Conservation (phyloP, 2,329 filamentous ascomycete species). For the Botrytis aclada region DNA sequence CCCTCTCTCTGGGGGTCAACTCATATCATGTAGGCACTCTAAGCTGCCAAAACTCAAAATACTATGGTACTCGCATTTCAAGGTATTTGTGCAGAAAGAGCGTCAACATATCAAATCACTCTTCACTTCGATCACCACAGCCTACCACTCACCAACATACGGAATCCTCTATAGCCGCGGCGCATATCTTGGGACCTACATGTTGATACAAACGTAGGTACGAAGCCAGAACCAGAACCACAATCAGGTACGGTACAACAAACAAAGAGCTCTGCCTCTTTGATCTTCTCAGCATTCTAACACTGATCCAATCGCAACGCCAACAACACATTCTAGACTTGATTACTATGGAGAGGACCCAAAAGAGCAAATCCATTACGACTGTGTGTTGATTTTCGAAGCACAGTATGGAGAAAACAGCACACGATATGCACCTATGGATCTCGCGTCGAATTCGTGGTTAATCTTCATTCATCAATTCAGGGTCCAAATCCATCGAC, state of each 20-base stretch:
- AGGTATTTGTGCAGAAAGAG: background rate
- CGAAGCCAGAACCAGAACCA: background rate
- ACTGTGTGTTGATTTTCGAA: background rate
- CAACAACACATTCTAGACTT: background rate
- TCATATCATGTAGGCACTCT: background rate
- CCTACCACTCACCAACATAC: background rate
- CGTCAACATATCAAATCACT: background rate
- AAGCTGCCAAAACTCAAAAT: background rate
- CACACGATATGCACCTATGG: conserved; percentile 8
- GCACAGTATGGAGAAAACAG: background rate
- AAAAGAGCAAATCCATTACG: background rate
- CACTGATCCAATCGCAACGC: background rate
- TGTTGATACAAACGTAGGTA: background rate
- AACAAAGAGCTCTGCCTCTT: background rate
- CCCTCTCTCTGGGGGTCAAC: background rate
- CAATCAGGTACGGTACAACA: background rate
- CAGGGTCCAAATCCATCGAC: conserved; percentile 7
- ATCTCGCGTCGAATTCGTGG: conserved; percentile 8
- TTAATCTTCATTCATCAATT: conserved; percentile 15
- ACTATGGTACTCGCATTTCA: background rate
- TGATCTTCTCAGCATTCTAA: background rate
- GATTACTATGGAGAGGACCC: background rate
- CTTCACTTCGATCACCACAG: background rate
- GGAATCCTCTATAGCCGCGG: conserved; percentile 5
- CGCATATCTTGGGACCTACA: background rate